Evolutionary conservation across 2,329 filamentous ascomycete genomes (phyloP).

Genomic region (Intubia oerlemansii): DNA sequence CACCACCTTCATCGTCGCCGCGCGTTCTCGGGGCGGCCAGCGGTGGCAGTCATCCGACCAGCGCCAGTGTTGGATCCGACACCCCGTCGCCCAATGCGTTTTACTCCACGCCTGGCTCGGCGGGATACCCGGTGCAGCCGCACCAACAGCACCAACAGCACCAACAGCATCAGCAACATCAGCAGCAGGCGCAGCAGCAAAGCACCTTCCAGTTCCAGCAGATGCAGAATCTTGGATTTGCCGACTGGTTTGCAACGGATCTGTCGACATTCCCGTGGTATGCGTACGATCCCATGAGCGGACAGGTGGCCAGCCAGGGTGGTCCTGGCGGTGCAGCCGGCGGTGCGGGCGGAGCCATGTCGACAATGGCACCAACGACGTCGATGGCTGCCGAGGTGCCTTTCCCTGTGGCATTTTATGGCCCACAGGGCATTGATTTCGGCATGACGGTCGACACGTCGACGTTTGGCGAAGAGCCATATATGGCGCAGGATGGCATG

Average conservation of each 20-base stretch:
- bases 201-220: conserved; percentile 1
- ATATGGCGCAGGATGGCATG: conserved; percentile 2
- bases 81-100: conserved; percentile 1
- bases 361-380: too few species aligned
- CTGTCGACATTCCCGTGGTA: conserved; percentile 2
- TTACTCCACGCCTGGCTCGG: not conserved
- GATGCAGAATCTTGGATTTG: conserved; percentile 2
- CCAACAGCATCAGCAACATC: too few species aligned
- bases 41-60: too few species aligned
- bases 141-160: too few species aligned
- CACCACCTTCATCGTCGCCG: not conserved
- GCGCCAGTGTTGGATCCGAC: too few species aligned
- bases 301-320: too few species aligned
- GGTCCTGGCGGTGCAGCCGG: too few species aligned
- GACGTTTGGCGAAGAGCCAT: conserved; percentile 3
- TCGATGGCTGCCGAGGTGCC: too few species aligned
- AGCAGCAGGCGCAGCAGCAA: conserved; percentile 3
- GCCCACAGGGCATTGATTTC: conserved; percentile 1
- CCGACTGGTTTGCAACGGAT: conserved; percentile 4
- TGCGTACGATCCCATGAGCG: conserved; percentile 1
- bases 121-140: not conserved
- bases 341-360: too few species aligned
- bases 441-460: conserved; percentile 3
- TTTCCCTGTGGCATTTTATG: not conserved
- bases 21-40: not conserved